phyloP scores from a whole-genome alignment of 768 basidiomycete genomes.

The Phylloporus rhodoxanthus region DNA sequence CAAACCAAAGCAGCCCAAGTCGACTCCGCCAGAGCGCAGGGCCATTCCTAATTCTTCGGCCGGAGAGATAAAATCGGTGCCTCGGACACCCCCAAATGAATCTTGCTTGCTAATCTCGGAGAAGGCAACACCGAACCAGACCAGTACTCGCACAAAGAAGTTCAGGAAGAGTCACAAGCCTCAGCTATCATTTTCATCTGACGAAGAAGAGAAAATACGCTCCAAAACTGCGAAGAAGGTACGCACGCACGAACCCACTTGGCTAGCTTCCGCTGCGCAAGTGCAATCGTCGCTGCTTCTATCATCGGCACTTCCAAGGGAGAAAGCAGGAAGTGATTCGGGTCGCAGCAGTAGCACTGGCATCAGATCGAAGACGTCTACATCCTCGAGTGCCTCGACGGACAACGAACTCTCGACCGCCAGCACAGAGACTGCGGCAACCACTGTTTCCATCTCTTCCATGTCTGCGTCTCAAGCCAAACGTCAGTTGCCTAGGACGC shows the following conservation, averaged over 20 bases:
- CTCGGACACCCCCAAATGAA: constrained; percentile 25
- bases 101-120: constrained; percentile 2
- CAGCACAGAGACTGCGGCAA: constrained; percentile 29
- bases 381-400: constrained; percentile 28
- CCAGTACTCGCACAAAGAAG: constrained; percentile 16
- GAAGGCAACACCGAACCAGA: constrained; percentile 18
- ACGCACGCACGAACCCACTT: constrained; percentile 34
- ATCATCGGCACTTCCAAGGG: constrained; percentile 13
- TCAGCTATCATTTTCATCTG: constrained; percentile 54
- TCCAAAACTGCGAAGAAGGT: constrained; percentile 58
- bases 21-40: constrained; percentile 7
- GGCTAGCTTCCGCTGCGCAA: constrained; percentile 23
- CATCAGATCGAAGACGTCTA: constrained; percentile 20
- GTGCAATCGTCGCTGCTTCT: constrained; percentile 20
- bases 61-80: constrained; percentile 9
- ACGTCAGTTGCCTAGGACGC: constrained; percentile 19
- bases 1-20: constrained; percentile 16
- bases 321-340: constrained; percentile 10
- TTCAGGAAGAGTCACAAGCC: constrained; percentile 32
- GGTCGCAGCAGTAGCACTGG: constrained; percentile 16
- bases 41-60: not conserved
- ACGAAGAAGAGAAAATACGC: constrained; percentile 70
- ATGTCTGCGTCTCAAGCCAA: constrained; percentile 17
- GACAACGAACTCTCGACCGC: constrained; percentile 31
- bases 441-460: constrained; percentile 19